phyloP scores from a whole-genome alignment of 2,329 filamentous ascomycete genomes.

The Akanthomyces lecanii region DNA sequence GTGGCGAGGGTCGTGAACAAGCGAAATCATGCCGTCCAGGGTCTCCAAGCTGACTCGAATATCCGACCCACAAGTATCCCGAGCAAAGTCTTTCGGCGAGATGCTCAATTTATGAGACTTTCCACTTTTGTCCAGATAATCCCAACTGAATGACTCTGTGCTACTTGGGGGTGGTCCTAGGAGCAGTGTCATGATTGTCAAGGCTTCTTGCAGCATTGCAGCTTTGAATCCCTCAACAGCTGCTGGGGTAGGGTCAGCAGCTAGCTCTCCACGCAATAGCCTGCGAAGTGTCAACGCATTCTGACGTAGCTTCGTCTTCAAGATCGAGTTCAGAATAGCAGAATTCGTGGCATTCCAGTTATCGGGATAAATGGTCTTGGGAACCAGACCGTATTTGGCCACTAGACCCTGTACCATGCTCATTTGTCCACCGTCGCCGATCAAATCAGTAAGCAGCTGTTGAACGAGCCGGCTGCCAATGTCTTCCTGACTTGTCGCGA shows the following conservation, averaged over 20 bases:
- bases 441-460: conserved; percentile 60
- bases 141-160: conserved; percentile 70
- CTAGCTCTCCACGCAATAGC: conserved; percentile 36
- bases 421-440: conserved; percentile 84
- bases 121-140: conserved; percentile 67
- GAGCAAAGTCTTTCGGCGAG: conserved; percentile 69
- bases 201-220: conserved; percentile 74
- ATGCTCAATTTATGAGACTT: conserved; percentile 58
- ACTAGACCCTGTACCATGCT: conserved; percentile 89
- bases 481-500: conserved; percentile 67
- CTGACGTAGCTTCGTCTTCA: conserved; percentile 85
- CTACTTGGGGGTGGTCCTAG: conserved; percentile 74
- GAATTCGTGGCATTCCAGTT: conserved; percentile 73
- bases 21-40: conserved; percentile 68
- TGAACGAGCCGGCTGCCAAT: conserved; percentile 72
- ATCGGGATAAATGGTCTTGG: conserved; percentile 77
- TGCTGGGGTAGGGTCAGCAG: conserved; percentile 30
- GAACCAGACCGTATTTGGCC: conserved; percentile 82
- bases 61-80: conserved; percentile 58
- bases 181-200: conserved; percentile 75
- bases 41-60: conserved; percentile 56
- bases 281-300: conserved; percentile 69
- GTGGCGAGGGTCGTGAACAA: conserved; percentile 83
- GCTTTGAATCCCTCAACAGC: conserved; percentile 55
- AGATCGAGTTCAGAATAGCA: conserved; percentile 62